Evolutionary conservation across 148 eudicot species (phyloP), one percentile per base, ranked within the genome.

Genomic region (Rhododendron vialii): DNA sequence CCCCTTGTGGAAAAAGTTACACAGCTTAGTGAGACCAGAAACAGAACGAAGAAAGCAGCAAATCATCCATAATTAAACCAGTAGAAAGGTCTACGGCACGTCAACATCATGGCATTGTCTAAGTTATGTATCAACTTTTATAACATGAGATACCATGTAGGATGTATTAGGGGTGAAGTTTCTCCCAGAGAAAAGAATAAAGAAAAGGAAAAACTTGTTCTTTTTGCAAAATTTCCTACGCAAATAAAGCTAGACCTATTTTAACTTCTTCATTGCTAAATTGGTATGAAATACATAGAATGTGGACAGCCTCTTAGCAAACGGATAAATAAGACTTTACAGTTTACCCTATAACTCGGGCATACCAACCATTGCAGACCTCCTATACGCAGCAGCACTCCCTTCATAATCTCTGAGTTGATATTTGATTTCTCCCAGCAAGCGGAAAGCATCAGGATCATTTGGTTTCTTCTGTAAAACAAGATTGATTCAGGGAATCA

Each of bases 361-460:
- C 48, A 90, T 84, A 90, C 88, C 86, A 33, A 96, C 99, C 96
- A 89, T 94, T 84, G 89, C 87, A 80, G 98, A 92, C 80, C 82
- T 95, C 92, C 83, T 93, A 88, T 94, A 97, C 28, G 99, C 98
- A 86, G 93, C 87, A 84, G 87, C 93, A 89, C 99, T 97, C 77
- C 93, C 96, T 83, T 93, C 95, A 84, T 93, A 97, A 87, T 97
- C 99, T 91, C 92, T 94, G 86, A 97, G 94, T 86, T 93, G 95
- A 89, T 90, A 97, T 83, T 93, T 93, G 67, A 95, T 94, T 89
- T 94, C 99, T 85, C 96, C 99, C 78, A 95, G 95, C 87, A 97
- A 90, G 83, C 99, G 98, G 71, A 92, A 93, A 61, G 91, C 96
- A 87, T 97, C 98, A 43, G 96, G 95, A 76, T 95, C 98, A 89